Evolutionary conservation across 2,329 filamentous ascomycete species (phyloP), one percentile per base, ranked within the genome.

Genomic region (Gnomoniopsis sp.): DNA sequence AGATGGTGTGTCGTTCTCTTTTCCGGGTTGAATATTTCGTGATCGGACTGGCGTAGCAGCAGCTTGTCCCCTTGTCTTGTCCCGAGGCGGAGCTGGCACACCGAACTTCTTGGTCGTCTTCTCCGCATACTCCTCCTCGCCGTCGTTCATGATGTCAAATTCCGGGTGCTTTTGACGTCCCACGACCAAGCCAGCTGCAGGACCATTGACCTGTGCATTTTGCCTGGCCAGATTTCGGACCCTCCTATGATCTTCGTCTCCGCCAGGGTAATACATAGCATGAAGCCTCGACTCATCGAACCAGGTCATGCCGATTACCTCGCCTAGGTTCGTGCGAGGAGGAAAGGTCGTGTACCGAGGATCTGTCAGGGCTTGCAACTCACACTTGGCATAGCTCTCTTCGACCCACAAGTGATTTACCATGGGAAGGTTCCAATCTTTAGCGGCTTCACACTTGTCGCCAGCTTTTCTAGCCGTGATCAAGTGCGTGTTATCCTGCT

Each of bases 401-500:
- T 99, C 95, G 49, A 99, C 82, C 95, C 95, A 99, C 1, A 99
- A 80, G 70, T 99, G 95, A 71, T 98, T 99, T 66, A 96, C 79
- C 66, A 96, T 88, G 58, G 91, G 79, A 56, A 98, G 88, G 55
- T 89, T 88, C 95, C 95, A 99, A 74, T 98, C 95, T 62, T 86
- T 84, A 0, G 95, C 95, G 1, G 95, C 95, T 41, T 89, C 87
- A 71, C 90, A 97, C 74, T 99, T 99, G 70, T 98, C 95, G 68
- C 93, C 96, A 58, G 86, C 86, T 59, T 88, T 86, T 66, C 96
- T 89, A 4, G 95, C 95, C 0, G 93, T 96, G 67, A 99, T 88
- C 1, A 99, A 83, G 74, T 99, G 95, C 0, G 93, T 98, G 71
- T 99, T 98, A 62, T 97, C 92, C 65, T 89, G 86, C 72, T 91